A percentile compares a stretch with the other conserved stretches of the same genome.
These are phyloP conservation scores for Linnemannia hyalina DNA, from an alignment of 192 early-diverging fungal genomes.

Conservation along the genomic window DNA sequence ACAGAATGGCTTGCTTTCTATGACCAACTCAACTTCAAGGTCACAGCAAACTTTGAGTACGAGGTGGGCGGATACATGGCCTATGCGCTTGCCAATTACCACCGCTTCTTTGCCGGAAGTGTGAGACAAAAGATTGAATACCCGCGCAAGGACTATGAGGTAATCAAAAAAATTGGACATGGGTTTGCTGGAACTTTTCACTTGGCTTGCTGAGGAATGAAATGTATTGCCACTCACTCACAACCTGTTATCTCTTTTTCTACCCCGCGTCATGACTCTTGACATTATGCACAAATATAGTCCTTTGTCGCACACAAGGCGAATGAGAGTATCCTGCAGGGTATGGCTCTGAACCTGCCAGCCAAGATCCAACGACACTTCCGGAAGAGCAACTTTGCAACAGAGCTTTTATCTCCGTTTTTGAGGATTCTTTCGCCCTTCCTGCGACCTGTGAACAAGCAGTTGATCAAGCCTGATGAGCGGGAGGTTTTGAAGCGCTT, in stretches of 20 bases:
- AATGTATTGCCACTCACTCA: background rate
- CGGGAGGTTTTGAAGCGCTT: constrained; percentile 63
- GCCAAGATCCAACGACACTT: constrained; percentile 64
- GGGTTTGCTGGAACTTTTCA: background rate
- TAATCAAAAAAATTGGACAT: constrained; percentile 25
- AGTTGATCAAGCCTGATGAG: constrained; percentile 72
- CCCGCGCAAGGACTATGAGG: constrained; percentile 84
- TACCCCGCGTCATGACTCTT: background rate
- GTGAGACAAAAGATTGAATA: constrained; percentile 74
- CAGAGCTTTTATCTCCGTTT: constrained; percentile 76
- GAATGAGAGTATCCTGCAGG: constrained; percentile 66
- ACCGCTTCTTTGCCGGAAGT: constrained; percentile 84
- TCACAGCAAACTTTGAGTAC: constrained; percentile 63
- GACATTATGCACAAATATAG: constrained; percentile 24
- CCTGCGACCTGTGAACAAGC: constrained; percentile 72
- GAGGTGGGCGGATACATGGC: constrained; percentile 76
- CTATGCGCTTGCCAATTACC: constrained; percentile 80
- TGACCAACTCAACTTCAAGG: constrained; percentile 74
- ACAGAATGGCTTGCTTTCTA: constrained; percentile 87
- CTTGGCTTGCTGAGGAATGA: background rate
- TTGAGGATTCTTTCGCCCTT: constrained; percentile 85
- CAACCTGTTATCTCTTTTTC: background rate
- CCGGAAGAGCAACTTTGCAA: constrained; percentile 54
- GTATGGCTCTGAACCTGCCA: constrained; percentile 64
- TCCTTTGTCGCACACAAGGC: constrained; percentile 61